Base-by-base conservation (phyloP, 2,329 filamentous ascomycete species). In the Xylaria sp. region DNA sequence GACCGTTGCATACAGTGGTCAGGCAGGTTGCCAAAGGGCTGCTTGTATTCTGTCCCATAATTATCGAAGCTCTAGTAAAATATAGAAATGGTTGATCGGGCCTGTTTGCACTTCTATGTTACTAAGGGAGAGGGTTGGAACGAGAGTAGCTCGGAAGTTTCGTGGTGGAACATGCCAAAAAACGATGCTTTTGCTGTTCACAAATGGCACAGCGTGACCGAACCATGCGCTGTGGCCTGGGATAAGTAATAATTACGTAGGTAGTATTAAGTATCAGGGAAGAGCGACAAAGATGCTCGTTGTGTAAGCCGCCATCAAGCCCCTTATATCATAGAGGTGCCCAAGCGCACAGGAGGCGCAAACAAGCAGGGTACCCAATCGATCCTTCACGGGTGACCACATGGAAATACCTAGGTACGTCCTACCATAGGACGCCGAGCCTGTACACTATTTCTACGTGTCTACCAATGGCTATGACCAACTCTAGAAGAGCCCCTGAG, bases 11-110 rank as follows among this genome's bases (percentile, higher is more conserved):
- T 68, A 87, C 79, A 24, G 76, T 68, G 61, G 81, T 76, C 42
- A 88, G 81, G 74, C 86, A 88, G 47, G 78, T 75, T 65, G 81
- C 77, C 51, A 86, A 71, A 3, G 81, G 75, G 17, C 78, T 76
- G 66, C 82, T 85, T 12, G 79, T 76, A 7, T 75, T 71, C 72
- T 82, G 81, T 51, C 84, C 84, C 84, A 86, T 85, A 67, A 65
- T 69, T n/a, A n/a, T n/a, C n/a, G 61, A 65, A 63, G 42, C 66
- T 60, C 21, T 11, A 27, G 56, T 56, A 11, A 6, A 4, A 8
- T 17, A 14, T 32, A 30, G 48, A 8, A 51, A 21, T 12, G 7
- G 48, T 51, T 30, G 24, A 6, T 47, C n/a, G 3, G 17, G 42
- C n/a, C n/a, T 47, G 6, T 17, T 19, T 47, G n/a, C 6, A 5